A percentile compares a stretch with the other conserved stretches of the same genome.
Evolutionary conservation across 73 alveolate species (phyloP).

Genomic region (Effrenium voratum): DNA sequence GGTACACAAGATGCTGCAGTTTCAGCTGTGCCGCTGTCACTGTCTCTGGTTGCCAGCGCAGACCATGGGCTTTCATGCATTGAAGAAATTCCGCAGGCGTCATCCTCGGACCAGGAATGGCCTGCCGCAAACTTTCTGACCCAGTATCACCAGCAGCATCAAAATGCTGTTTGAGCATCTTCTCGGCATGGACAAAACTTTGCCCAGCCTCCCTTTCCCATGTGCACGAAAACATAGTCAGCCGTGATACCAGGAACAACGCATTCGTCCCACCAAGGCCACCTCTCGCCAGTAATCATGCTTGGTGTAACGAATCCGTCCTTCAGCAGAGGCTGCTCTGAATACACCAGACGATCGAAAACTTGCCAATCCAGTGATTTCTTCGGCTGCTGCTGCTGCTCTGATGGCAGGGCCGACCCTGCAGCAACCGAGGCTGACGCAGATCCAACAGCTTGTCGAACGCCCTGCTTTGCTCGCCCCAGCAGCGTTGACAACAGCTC

Average conservation of each 20-base stretch:
- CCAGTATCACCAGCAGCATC: neutral
- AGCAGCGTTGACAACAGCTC: too few species aligned
- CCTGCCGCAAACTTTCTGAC: neutral
- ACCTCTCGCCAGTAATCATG: neutral
- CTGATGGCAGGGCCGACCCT: too few species aligned
- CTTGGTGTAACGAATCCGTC: neutral
- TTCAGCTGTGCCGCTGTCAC: neutral
- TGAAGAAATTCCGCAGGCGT: neutral
- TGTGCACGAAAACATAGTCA: neutral
- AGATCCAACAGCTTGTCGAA: too few species aligned
- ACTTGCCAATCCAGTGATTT: too few species aligned
- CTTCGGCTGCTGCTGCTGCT: too few species aligned
- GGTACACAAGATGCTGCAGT: neutral
- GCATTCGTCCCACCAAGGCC: neutral
- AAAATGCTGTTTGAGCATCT: neutral
- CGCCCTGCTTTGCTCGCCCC: too few species aligned
- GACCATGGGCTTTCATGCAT: neutral
- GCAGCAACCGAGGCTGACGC: too few species aligned
- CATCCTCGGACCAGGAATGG: neutral
- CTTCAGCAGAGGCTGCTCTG: neutral
- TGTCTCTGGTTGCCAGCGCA: neutral
- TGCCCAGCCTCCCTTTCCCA: neutral
- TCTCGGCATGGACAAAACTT: neutral
- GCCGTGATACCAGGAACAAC: neutral
- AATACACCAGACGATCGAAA: too few species aligned